Evolutionary conservation across 1,284 basidiomycete species (phyloP).

Genomic region (Pulveroboletus sp.): DNA sequence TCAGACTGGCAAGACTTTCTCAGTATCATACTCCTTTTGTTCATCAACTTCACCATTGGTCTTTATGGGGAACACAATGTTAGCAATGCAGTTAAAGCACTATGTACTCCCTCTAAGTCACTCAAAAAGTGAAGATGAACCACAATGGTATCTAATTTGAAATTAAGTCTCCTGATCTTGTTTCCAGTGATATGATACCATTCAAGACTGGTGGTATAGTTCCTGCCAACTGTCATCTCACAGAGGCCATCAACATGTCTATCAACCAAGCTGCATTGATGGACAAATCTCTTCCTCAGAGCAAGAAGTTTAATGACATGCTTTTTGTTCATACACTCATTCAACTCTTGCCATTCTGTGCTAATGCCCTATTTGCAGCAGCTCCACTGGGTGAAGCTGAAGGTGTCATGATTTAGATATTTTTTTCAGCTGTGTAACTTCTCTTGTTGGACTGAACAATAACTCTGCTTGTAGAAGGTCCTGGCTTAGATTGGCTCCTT

Average conservation of each 20-base stretch:
- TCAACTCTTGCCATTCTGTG: background rate
- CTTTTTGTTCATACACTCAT: constrained; percentile 73
- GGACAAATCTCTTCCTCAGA: constrained; percentile 90
- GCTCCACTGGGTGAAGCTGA: constrained; percentile 95
- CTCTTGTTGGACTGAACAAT: constrained; percentile 93
- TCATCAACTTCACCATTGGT: constrained; percentile 97
- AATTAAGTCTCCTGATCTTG: constrained; percentile 85
- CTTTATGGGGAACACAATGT: constrained; percentile 98
- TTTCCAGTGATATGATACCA: constrained; percentile 91
- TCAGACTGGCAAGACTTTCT: constrained; percentile 97
- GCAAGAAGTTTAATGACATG: constrained; percentile 91
- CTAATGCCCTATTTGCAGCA: constrained; percentile 46
- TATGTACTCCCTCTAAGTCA: constrained; percentile 99
- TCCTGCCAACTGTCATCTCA: constrained; percentile 93
- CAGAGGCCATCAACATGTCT: constrained; percentile 92
- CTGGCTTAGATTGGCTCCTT: constrained; percentile 94
- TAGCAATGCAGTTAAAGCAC: constrained; percentile 97
- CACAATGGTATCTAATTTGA: constrained; percentile 84
- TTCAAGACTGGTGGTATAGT: constrained; percentile 99
- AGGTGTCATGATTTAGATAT: constrained; percentile 96
- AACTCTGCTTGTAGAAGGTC: constrained; percentile 99
- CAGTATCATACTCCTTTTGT: constrained; percentile 90
- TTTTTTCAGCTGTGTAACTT: constrained; percentile 94
- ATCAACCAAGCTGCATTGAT: constrained; percentile 97
- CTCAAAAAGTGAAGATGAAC: constrained; percentile 93